Evolutionary conservation across 1,284 basidiomycete species (phyloP).

Genomic region (Pholiota adiposa): DNA sequence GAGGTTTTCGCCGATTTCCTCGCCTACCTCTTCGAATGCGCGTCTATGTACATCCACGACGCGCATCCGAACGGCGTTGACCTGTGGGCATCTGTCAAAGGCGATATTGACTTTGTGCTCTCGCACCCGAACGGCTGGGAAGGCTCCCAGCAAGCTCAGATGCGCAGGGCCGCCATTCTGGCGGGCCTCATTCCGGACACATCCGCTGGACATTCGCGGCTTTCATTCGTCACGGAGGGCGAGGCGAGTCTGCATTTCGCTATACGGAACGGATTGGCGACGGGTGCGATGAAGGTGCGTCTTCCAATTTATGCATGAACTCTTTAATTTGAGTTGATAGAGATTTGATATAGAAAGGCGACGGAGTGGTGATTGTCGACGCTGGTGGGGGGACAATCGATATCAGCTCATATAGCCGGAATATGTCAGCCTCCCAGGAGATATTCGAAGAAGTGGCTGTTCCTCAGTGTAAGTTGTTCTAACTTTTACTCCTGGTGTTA

Average conservation of each 20-base stretch:
- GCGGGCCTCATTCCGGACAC: slow-evolving; percentile 28
- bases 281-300: background rate
- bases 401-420: slow-evolving; percentile 18
- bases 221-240: slow-evolving; percentile 46
- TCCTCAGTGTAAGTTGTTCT: slow-evolving; percentile 35
- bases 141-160: slow-evolving; percentile 30
- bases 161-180: slow-evolving; percentile 29
- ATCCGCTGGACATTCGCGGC: slow-evolving; percentile 23
- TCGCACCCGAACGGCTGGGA: slow-evolving; percentile 36
- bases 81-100: slow-evolving; percentile 29
- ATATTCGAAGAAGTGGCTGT: slow-evolving; percentile 34
- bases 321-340: background rate
- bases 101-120: slow-evolving; percentile 26
- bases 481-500: no score
- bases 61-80: slow-evolving; percentile 44
- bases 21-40: slow-evolving; percentile 48
- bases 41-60: slow-evolving; percentile 49
- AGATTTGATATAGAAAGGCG: background rate
- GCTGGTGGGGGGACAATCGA: slow-evolving; percentile 23
- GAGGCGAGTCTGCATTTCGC: slow-evolving; percentile 44
- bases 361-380: slow-evolving; percentile 17
- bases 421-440: background rate
- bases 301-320: background rate
- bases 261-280: background rate
- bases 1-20: slow-evolving; percentile 56